Evolutionary conservation across 495 filamentous ascomycete genomes (phyloP).

Genomic region (Durotheca rogersii): DNA sequence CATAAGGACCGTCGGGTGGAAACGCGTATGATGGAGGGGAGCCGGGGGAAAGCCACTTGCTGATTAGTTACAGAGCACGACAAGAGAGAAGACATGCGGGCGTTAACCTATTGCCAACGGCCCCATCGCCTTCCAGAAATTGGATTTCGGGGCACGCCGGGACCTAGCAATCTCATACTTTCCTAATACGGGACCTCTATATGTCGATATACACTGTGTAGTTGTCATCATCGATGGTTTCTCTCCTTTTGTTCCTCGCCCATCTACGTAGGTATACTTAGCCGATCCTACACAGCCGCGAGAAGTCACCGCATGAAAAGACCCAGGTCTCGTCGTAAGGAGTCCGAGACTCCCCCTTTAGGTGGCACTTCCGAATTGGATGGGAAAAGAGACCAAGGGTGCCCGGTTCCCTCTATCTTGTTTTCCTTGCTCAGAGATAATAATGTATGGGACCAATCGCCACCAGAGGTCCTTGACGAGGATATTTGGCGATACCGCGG

Average conservation of each 20-base stretch:
- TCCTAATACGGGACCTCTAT: constrained; percentile 1
- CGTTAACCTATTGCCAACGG: background rate
- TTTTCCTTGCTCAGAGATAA: background rate
- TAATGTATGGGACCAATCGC: background rate
- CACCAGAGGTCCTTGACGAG: background rate
- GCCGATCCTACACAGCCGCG: background rate
- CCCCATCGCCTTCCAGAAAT: background rate
- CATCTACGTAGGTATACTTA: background rate
- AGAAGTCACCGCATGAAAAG: background rate
- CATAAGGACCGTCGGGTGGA: background rate
- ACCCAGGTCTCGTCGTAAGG: background rate
- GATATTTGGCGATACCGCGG: background rate
- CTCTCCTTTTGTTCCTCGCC: background rate
- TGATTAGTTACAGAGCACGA: background rate
- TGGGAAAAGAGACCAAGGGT: background rate
- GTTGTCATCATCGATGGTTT: background rate
- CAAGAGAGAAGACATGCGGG: background rate
- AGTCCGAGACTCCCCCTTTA: background rate
- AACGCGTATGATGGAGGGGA: background rate
- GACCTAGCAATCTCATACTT: constrained; percentile 13
- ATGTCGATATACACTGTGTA: background rate
- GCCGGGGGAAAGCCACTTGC: background rate
- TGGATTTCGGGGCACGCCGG: constrained; percentile 11
- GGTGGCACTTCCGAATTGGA: background rate
- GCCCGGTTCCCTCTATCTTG: background rate